These are phyloP conservation scores for Exophiala lecanii-corni DNA, from an alignment of 2,329 filamentous ascomycete genomes.

Conservation along the genomic window DNA sequence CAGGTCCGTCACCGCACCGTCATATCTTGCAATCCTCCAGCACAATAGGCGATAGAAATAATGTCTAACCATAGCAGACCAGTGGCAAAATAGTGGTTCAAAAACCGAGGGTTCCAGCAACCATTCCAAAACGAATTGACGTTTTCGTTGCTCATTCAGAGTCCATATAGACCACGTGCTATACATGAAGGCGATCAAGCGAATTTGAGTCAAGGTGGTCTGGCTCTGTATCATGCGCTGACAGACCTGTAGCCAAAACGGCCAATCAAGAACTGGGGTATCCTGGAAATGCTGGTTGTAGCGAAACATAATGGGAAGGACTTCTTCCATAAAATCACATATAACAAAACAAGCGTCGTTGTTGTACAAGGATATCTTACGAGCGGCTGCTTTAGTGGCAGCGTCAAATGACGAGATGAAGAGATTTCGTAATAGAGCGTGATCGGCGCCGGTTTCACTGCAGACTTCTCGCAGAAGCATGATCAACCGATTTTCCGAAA, in stretches of 20 bases:
- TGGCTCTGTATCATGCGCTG: slow-evolving; percentile 74
- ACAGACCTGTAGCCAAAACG: slow-evolving; percentile 80
- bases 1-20: slow-evolving; percentile 58
- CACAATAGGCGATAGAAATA: slow-evolving; percentile 89
- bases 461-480: slow-evolving; percentile 78
- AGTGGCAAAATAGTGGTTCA: slow-evolving; percentile 80
- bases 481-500: slow-evolving; percentile 84
- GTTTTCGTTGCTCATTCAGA: slow-evolving; percentile 62
- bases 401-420: slow-evolving; percentile 72
- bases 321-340: slow-evolving; percentile 87
- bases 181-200: slow-evolving; percentile 76
- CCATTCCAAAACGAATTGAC: slow-evolving; percentile 67
- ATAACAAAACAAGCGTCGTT: slow-evolving; percentile 80
- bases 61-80: slow-evolving; percentile 91
- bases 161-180: slow-evolving; percentile 71
- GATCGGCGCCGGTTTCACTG: slow-evolving; percentile 54
- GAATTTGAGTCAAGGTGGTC: slow-evolving; percentile 85
- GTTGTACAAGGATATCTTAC: slow-evolving; percentile 73
- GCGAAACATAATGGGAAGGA: slow-evolving; percentile 61
- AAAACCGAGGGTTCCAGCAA: slow-evolving; percentile 71
- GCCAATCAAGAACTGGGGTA: slow-evolving; percentile 63
- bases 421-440: slow-evolving; percentile 55
- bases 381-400: slow-evolving; percentile 68
- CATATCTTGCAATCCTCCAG: slow-evolving; percentile 79
- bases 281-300: slow-evolving; percentile 49